Evolutionary conservation across 2,329 filamentous ascomycete genomes (phyloP), one percentile per base, ranked within the genome.

Genomic region (Juglanconis oblonga): DNA sequence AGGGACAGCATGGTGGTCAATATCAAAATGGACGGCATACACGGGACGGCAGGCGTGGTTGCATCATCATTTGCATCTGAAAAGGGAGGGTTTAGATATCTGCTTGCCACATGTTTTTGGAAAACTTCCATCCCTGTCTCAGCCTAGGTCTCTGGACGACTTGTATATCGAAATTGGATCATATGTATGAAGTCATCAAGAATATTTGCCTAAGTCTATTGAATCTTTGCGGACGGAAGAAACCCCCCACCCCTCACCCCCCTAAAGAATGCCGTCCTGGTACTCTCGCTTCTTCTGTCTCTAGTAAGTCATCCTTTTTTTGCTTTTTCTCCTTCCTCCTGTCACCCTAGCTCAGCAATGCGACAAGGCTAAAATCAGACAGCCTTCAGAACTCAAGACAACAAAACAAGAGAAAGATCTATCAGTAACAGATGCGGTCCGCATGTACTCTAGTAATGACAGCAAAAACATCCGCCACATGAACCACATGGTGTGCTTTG

Each of bases 381-480:
- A 45, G 29, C 31, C 40, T 45, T 32, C 32, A 24, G 17, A 32
- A 14, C 14, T 11, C 29, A 40, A 36, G 33, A 4, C n/a, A 36
- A 44, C 35, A n/a, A 35, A 17, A 35, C 32, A 42, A 3, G n/a
- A 51, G 48, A 13, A 35, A 33, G 36, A 38, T 57, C 58, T 60
- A 60, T 57, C 48, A 52, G 31, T 38, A 55, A 56, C 36, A 55
- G 24, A 52, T 57, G 40, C 48, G 44, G 51, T 50, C 53, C 48
- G 33, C 48, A 57, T 52, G 45, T 31, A 49, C 44, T 52, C 29
- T 35, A 45, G 31, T 52, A 49, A 58, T 29, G 48, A 31, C 40
- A 45, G 24, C 56, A 55, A 45, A 45, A 45, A 45, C 44, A 45
- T 17, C 14, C 44, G 44, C 44, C 51, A 53, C 51, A 53, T 53